Base-by-base conservation (phyloP, 2,329 filamentous ascomycete genomes). In the Aspergillus vadensis region DNA sequence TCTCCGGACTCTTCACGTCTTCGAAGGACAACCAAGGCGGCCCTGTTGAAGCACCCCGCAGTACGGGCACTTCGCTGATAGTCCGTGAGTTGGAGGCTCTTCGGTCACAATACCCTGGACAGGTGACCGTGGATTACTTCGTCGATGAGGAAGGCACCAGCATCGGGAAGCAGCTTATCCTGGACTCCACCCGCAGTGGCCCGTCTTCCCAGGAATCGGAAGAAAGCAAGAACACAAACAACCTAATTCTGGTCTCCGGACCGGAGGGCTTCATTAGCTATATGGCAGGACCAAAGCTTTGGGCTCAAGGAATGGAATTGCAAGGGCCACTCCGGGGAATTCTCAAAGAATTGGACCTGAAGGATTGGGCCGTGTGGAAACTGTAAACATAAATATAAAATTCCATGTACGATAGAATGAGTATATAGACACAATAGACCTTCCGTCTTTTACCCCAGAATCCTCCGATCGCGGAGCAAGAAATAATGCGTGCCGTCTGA, bases 231-330 rank as follows among this genome's bases (percentile, higher is more conserved):
- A 36, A 14, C 32, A 36, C 10, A 44, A 70, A 70, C 64, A 73
- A 74, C 61, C 74, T 97, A 19, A 80, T 97, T n/a, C 81, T 97
- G 58, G 85, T 98, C 1, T 96, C 92, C 0, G 95, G 95, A 0
- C 94, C 95, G 0, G 91, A 96, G 57, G 94, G 95, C 0, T 98
- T 98, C 76, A 84, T 98, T 41, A 84, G 85, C 47, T 85, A 89
- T 65, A 91, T 90, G 77, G 91, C 92, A 2, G 94, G 95, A 1
- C 81, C 87, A 9, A 97, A 96, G 63, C 77, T 85, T 3, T 96
- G 91, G 90, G 79, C 82, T 10, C 83, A 84, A 27, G 91, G 92
- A 0, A 80, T 80, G 59, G 90, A 96, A 76, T 81, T 85, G 10
- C 92, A 97, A 70, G 93, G 93, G 0, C 82, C 85, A 0, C 77